Conservation (phyloP, 257 asterid species). For the Solanum chmielewskii region DNA sequence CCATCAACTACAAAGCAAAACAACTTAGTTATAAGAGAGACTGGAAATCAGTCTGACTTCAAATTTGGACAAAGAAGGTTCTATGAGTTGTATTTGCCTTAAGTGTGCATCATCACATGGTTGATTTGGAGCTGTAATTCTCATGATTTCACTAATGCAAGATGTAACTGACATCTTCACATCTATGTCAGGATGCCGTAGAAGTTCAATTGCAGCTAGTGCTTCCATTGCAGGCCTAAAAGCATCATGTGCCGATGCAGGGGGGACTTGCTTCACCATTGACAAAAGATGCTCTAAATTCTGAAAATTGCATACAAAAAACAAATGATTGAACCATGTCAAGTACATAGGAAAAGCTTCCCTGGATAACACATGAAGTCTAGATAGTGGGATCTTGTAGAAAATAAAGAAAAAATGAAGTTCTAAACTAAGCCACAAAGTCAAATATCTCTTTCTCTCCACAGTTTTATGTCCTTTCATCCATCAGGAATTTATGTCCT, state of each 20-base stretch:
- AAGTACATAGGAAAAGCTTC: background rate
- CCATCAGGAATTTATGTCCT: background rate
- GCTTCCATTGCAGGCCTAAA: constrained; percentile 9
- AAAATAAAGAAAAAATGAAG: background rate
- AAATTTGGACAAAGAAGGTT: no score
- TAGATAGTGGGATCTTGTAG: background rate
- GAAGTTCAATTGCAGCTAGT: constrained; percentile 8
- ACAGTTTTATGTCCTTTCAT: background rate
- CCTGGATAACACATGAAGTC: background rate
- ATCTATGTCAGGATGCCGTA: constrained; percentile 7
- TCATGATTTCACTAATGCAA: constrained; percentile 19
- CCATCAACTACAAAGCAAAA: no score
- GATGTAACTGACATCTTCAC: constrained; percentile 16
- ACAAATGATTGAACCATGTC: background rate
- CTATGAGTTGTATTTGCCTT: no score
- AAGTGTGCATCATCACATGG: background rate
- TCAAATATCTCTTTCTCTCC: background rate
- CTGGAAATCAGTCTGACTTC: no score
- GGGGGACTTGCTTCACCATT: constrained; percentile 5
- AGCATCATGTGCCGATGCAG: constrained; percentile 1
- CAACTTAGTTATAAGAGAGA: no score
- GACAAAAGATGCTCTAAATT: constrained; percentile 10
- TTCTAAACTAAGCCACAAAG: background rate
- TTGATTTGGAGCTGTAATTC: constrained; percentile 19
- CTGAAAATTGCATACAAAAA: background rate